Base-by-base conservation (phyloP, 345 rosid genomes). In the Arabidopsis suecica region DNA sequence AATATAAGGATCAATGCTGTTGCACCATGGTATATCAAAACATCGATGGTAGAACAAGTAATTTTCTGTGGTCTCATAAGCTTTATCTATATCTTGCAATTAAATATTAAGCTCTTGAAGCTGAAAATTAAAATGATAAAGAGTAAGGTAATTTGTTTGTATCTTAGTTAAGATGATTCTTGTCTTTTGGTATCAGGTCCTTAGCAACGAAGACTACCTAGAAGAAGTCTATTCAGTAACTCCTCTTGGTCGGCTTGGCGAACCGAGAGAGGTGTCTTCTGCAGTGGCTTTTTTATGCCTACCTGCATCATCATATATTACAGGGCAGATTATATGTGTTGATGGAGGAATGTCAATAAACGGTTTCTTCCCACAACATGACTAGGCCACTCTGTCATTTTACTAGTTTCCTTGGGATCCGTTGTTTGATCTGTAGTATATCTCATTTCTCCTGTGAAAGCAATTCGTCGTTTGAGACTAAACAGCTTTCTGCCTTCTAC, bases 1-100 rank as follows among this genome's bases (percentile, higher is more conserved):
- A 88, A 86, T 61, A 92, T 88, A 79, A 87, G 93, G 82, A 65
- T 85, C 78, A 90, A 90, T 69, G 88, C 89, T 61, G 93, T 92
- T 67, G 96, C 92, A 6, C 96, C 97, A 41, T 92, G 97, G 96
- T 87, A 86, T 79, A 86, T 92, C 83, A 87, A 77, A 83, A 92
- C 96, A 45, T 83, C 93, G 32, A 83, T 92, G 93, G 91, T 89
- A 76, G 91, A 88, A 61, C 89, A 81, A 51, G 96, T 92, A 89
- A 83, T 30, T 47, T 61, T 56, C 76, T 56, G 51, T 32, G 32
- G 22, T 58, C 16, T 30, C 49, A 50, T 28, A 37, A 58, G 14
- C 40, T 10, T 22, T 45, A n/a, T 14, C 5, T 42, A 40, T 69
- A 38, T 25, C 6, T 40, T 41, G 9, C 40, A 5, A 41, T 58